phyloP scores from a whole-genome alignment of 441 rosid species.

The Corymbia calophylla region DNA sequence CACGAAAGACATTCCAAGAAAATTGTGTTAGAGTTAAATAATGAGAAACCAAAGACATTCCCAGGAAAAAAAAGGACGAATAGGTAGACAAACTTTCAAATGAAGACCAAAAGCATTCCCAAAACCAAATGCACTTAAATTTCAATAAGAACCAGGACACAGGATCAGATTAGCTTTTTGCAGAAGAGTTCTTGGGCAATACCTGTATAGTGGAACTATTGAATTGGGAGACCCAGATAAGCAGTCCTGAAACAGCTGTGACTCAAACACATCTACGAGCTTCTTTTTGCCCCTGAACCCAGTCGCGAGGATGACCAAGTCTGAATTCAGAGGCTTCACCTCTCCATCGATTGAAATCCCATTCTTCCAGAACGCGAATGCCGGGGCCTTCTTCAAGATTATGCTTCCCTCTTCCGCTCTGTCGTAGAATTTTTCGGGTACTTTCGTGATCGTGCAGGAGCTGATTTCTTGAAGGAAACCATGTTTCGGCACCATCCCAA shows the following conservation, averaged over 20 bases:
- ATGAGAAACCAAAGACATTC: too few species aligned
- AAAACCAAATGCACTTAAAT: not conserved
- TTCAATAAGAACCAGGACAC: not conserved
- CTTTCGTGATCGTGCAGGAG: conserved; percentile 20
- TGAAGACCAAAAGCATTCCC: too few species aligned
- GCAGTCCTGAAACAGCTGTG: conserved; percentile 12
- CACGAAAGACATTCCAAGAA: not conserved
- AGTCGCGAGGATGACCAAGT: conserved; percentile 40
- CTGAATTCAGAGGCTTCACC: conserved; percentile 11
- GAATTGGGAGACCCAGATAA: conserved; percentile 25
- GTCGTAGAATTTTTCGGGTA: conserved; percentile 35
- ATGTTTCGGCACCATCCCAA: conserved; percentile 41
- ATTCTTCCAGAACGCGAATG: conserved; percentile 26
- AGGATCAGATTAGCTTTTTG: not conserved
- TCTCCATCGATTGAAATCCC: conserved; percentile 29
- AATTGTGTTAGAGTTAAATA: too few species aligned
- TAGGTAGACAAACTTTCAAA: not conserved
- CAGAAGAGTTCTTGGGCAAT: not conserved
- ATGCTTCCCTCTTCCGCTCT: conserved; percentile 43
- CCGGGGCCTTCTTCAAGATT: conserved; percentile 26
- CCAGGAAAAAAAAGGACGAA: too few species aligned
- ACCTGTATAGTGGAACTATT: conserved; percentile 46
- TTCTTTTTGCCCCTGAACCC: conserved; percentile 41
- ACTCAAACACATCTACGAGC: conserved; percentile 32
- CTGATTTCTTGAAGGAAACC: conserved; percentile 19